Evolutionary conservation across 306 rosid species (phyloP).

Genomic region (Arachis stenosperma): DNA sequence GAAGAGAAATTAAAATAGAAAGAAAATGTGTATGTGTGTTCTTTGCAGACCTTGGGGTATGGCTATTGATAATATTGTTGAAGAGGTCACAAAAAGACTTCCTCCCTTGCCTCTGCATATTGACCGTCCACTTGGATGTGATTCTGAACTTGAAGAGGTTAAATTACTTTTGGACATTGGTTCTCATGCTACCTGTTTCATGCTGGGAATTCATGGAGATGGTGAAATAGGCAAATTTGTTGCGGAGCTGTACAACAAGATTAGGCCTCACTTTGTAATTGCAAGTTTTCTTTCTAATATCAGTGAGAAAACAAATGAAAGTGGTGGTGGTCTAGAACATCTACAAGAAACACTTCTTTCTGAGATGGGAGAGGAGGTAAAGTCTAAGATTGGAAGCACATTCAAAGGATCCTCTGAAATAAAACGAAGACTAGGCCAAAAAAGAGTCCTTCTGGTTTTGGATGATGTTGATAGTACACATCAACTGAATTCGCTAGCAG

Average conservation of each 20-base stretch:
- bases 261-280: not conserved
- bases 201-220: conserved; percentile 20
- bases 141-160: not conserved
- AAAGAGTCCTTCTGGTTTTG: conserved; percentile 20
- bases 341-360: conserved; percentile 15
- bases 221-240: conserved; percentile 20
- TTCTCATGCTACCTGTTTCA: not conserved
- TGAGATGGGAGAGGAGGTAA: not conserved
- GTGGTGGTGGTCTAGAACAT: not conserved
- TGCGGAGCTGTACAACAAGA: not conserved
- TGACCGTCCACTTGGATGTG: not conserved
- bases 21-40: no score
- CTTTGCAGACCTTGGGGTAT: not conserved
- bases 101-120: not conserved
- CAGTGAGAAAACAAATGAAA: not conserved
- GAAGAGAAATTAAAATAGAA: no score
- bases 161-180: not conserved
- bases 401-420: not conserved
- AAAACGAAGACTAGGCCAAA: not conserved
- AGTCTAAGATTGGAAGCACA: not conserved
- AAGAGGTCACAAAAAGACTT: not conserved
- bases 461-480: conserved; percentile 2
- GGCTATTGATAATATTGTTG: not conserved
- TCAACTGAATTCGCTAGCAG: not conserved
- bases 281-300: conserved; percentile 12